These are phyloP conservation scores for Xerocomus cyaneibrunnescens DNA, from an alignment of 1,284 basidiomycete species.

Conservation along the genomic window DNA sequence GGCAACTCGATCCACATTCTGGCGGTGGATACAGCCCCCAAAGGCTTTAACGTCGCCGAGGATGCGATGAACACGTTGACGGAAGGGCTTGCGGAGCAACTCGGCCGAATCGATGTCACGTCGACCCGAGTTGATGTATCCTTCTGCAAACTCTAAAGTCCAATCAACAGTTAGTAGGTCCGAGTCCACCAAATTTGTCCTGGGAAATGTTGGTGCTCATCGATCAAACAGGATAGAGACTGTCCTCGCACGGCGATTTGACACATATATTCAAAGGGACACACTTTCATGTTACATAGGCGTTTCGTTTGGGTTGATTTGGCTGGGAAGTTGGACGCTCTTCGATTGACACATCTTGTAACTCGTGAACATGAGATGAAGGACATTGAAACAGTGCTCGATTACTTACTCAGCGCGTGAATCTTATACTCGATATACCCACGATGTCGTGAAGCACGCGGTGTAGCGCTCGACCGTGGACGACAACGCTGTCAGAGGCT, in stretches of 20 bases:
- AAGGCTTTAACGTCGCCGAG: conserved; percentile 38
- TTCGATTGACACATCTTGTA: background rate
- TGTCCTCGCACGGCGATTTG: background rate
- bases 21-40: conserved; percentile 34
- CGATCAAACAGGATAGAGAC: background rate
- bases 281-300: background rate
- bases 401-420: background rate
- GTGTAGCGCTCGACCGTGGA: conserved; percentile 50
- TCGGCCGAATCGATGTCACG: conserved; percentile 28
- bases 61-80: conserved; percentile 39
- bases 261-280: background rate
- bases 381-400: background rate
- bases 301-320: background rate
- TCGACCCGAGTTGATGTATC: conserved; percentile 25
- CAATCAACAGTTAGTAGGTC: background rate
- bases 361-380: background rate
- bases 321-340: background rate
- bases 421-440: conserved; percentile 26
- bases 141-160: conserved; percentile 23
- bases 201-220: conserved; percentile 10
- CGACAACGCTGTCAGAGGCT: conserved; percentile 56
- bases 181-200: background rate
- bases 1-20: conserved; percentile 23
- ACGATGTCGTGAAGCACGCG: conserved; percentile 20
- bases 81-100: conserved; percentile 25